Evolutionary conservation across 140 eudicot species (phyloP).

Genomic region (Flaveria floridana): DNA sequence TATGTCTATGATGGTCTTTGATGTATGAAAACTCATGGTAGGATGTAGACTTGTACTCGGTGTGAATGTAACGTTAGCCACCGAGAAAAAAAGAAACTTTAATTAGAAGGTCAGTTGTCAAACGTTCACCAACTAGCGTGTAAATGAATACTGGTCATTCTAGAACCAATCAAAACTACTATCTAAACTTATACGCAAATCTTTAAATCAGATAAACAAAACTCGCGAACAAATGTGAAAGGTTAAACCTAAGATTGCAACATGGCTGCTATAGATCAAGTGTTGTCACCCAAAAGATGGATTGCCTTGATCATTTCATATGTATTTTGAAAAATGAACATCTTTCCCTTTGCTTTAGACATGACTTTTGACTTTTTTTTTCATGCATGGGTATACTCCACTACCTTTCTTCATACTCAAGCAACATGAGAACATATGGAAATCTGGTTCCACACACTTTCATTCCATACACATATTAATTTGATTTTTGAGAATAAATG

Average conservation of each 20-base stretch:
- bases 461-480: neutral
- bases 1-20: conserved; percentile 5
- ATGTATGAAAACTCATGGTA: conserved; percentile 19
- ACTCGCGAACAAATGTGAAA: conserved; percentile 25
- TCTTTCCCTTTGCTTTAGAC: conserved; percentile 31
- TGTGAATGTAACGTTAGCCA: neutral
- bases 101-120: neutral
- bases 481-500: neutral
- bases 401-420: conserved; percentile 37
- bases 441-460: conserved; percentile 3
- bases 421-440: conserved; percentile 23
- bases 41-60: conserved; percentile 8
- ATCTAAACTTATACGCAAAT: neutral
- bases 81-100: neutral
- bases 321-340: conserved; percentile 31
- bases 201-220: neutral
- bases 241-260: conserved; percentile 30
- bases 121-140: neutral
- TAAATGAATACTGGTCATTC: neutral
- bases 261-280: conserved; percentile 38
- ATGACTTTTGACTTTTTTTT: conserved; percentile 38
- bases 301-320: conserved; percentile 37
- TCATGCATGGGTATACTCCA: conserved; percentile 34
- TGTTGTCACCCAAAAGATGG: conserved; percentile 44
- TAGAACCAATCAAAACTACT: neutral